These are phyloP conservation scores for Solanum pennellii DNA, from an alignment of 257 asterid genomes.

Conservation along the genomic window DNA sequence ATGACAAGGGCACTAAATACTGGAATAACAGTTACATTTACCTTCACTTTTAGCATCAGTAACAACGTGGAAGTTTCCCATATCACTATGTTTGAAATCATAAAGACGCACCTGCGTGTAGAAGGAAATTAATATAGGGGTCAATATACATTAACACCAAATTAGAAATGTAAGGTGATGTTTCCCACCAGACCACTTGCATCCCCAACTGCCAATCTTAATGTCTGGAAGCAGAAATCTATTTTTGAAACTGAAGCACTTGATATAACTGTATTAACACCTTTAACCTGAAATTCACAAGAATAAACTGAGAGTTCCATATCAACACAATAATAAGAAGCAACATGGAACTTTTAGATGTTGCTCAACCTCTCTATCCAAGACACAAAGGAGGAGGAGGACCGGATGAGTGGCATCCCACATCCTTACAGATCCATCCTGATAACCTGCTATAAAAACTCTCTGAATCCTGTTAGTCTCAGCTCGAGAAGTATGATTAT, in stretches of 20 bases:
- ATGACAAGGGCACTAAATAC: not conserved
- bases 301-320: not conserved
- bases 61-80: constrained; percentile 39
- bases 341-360: not conserved
- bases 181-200: constrained; percentile 81
- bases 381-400: constrained; percentile 40
- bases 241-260: constrained; percentile 46
- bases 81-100: constrained; percentile 35
- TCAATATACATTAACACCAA: constrained; percentile 1
- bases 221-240: constrained; percentile 55
- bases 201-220: constrained; percentile 71
- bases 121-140: constrained; percentile 9
- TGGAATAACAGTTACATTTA: constrained; percentile 4
- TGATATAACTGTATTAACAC: constrained; percentile 28
- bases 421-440: constrained; percentile 76
- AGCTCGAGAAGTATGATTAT: constrained; percentile 35
- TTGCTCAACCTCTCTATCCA: constrained; percentile 47
- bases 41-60: constrained; percentile 69
- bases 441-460: constrained; percentile 68
- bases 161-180: constrained; percentile 5
- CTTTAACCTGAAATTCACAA: constrained; percentile 44
- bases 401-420: constrained; percentile 92
- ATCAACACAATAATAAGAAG: not conserved
- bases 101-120: constrained; percentile 50
- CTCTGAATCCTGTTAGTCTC: constrained; percentile 39